A percentile compares a stretch with the other conserved stretches of the same genome.
These are phyloP conservation scores for Debaryomyces hansenii DNA, from an alignment of 805 yeast species.

Conservation along the genomic window DNA sequence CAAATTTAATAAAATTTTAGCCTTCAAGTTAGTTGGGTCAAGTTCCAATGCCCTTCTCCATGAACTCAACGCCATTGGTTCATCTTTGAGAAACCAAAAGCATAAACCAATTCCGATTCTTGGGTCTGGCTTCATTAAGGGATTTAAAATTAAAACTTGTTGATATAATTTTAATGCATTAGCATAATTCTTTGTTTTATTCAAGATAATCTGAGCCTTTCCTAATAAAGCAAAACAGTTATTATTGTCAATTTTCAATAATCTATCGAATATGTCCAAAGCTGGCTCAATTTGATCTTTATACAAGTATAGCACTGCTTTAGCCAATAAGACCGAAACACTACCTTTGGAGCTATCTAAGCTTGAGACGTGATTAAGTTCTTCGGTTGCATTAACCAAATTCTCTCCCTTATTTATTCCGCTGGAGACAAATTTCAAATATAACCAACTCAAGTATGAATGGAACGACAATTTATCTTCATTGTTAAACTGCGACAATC, in stretches of 20 bases:
- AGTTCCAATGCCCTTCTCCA: slow-evolving; percentile 81
- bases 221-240: slow-evolving; percentile 79
- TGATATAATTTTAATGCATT: slow-evolving; percentile 82
- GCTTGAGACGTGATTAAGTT: slow-evolving; percentile 18
- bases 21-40: slow-evolving; percentile 58
- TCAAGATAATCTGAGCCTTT: slow-evolving; percentile 77
- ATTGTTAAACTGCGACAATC: slow-evolving; percentile 31
- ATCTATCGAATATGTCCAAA: slow-evolving; percentile 61
- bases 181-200: slow-evolving; percentile 63
- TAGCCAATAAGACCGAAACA: slow-evolving; percentile 56
- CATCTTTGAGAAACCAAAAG: slow-evolving; percentile 84
- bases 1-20: slow-evolving; percentile 64
- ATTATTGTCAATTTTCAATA: slow-evolving; percentile 52
- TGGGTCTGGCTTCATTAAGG: slow-evolving; percentile 83
- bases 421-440: slow-evolving; percentile 38
- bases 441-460: slow-evolving; percentile 73
- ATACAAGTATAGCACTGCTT: slow-evolving; percentile 62
- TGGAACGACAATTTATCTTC: slow-evolving; percentile 54
- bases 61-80: slow-evolving; percentile 70
- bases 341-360: slow-evolving; percentile 9
- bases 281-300: slow-evolving; percentile 71
- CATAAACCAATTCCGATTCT: slow-evolving; percentile 93
- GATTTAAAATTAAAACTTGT: slow-evolving; percentile 73
- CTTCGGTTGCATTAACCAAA: slow-evolving; percentile 22
- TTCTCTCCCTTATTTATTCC: slow-evolving; percentile 26